Conservation (phyloP, 228 moss, liverwort and hornwort species). For the Sphagnum magellanicum region DNA sequence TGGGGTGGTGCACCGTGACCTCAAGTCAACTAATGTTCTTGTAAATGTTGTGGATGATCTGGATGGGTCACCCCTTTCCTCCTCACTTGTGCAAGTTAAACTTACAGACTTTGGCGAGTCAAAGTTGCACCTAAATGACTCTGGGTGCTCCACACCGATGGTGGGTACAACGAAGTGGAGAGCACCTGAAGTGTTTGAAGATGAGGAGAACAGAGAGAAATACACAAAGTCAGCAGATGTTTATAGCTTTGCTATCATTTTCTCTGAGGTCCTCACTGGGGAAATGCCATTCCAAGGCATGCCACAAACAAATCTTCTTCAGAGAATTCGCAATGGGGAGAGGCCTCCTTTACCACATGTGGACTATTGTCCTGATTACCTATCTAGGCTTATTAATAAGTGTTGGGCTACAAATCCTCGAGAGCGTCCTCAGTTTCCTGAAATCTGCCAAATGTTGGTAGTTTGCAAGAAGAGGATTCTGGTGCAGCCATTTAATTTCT, state of each 20-base stretch:
- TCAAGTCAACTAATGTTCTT: conserved; percentile 29
- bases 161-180: conserved; percentile 14
- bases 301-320: conserved; percentile 14
- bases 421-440: conserved; percentile 31
- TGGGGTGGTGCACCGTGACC: conserved; percentile 24
- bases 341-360: conserved; percentile 18
- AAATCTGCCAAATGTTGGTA: conserved; percentile 32
- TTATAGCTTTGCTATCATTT: conserved; percentile 48
- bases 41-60: conserved; percentile 14
- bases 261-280: conserved; percentile 38
- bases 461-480: conserved; percentile 35
- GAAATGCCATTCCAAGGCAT: conserved; percentile 25
- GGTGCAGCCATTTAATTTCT: conserved; percentile 23
- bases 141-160: not conserved
- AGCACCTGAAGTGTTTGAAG: conserved; percentile 27
- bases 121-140: conserved; percentile 12
- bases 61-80: conserved; percentile 8
- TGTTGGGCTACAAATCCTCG: conserved; percentile 35
- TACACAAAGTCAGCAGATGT: conserved; percentile 38
- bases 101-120: conserved; percentile 33
- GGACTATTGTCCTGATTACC: conserved; percentile 19
- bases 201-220: conserved; percentile 13
- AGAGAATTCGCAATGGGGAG: conserved; percentile 33
- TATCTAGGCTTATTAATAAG: conserved; percentile 21
- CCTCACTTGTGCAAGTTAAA: conserved; percentile 33